A percentile compares a stretch with the other conserved stretches of the same genome.
Conservation (phyloP, 148 eudicot species). For the Oxyria digyna region DNA sequence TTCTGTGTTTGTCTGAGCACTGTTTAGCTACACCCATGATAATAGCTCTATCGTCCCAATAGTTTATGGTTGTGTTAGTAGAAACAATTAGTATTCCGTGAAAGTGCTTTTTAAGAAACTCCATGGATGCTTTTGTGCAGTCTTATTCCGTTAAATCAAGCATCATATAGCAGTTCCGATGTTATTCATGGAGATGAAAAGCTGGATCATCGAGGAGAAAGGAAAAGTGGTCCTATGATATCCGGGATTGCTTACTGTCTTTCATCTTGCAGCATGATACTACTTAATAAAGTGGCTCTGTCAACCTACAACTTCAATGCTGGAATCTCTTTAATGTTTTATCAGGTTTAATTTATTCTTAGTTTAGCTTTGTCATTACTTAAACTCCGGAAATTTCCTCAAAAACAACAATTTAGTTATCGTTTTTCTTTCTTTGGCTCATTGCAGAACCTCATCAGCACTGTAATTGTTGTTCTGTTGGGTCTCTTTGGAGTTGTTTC, state of each 20-base stretch:
- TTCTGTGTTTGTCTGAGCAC: background rate
- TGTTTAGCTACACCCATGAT: background rate
- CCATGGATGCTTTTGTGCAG: constrained; percentile 21
- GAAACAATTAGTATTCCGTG: background rate
- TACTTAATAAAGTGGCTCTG: constrained; percentile 69
- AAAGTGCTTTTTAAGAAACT: constrained; percentile 8
- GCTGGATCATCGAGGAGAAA: constrained; percentile 34
- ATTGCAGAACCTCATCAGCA: constrained; percentile 70
- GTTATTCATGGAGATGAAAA: constrained; percentile 25
- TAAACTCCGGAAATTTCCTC: background rate
- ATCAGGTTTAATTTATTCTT: constrained; percentile 39
- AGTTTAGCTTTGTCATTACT: constrained; percentile 3
- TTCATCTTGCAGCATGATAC: constrained; percentile 84
- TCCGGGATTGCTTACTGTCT: constrained; percentile 78
- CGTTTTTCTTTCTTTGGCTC: background rate
- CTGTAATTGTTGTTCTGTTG: constrained; percentile 43
- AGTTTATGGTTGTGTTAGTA: background rate
- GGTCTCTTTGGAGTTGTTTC: constrained; percentile 41
- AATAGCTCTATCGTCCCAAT: background rate
- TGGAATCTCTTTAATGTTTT: constrained; percentile 81
- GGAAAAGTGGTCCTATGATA: constrained; percentile 46
- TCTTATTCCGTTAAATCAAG: constrained; percentile 28
- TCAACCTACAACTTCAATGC: constrained; percentile 75
- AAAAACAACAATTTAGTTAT: background rate
- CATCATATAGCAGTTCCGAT: constrained; percentile 14